Evolutionary conservation across 2,329 filamentous ascomycete species (phyloP), one percentile per base, ranked within the genome.

Genomic region (Alternaria hordeiaustralica): DNA sequence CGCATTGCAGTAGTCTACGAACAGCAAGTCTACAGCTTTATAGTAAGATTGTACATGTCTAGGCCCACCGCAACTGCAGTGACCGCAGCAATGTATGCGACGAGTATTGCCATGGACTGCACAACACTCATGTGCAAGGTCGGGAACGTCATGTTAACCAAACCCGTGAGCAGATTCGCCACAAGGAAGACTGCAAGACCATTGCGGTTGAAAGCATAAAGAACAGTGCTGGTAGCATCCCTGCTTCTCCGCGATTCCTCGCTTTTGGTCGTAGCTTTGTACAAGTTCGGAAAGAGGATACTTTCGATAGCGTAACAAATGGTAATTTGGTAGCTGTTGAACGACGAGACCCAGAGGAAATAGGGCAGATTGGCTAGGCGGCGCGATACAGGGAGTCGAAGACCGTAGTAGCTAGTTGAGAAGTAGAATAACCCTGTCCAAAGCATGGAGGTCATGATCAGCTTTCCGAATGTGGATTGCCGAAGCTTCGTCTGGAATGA

Each of bases 331-430:
- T 87, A 85, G 65, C 88, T 90, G 82, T 98, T 99, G 84, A 96
- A 97, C 3, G 93, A 90, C n/a, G 90, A 87, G 8, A 97, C 91
- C 94, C 95, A 98, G 47, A 97, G 84, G 46, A 98, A 87, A 78
- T 99, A 99, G 0, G 96, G 94, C 66, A 97, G 85, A 74, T 99
- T 99, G 9, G 95, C 96, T 61, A 98, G 84, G 1, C 96, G 90
- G 20, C 96, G 90, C 6, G 96, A 98, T 8, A 97, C 93, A 13
- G 85, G 85, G 33, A 93, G 72, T 4, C 75, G 65, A 11, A 78
- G 85, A 6, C 93, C 94, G 68, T 91, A 90, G 74, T 90, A 90
- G 71, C 86, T 87, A 1, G 91, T 93, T 33, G 88, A 86, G 25
- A 93, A 71, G 55, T 87, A 83, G 80, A 94, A 97, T 12, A 97